These are phyloP conservation scores for Violaceomyces palustris DNA, from an alignment of 1,284 basidiomycete species.

Conservation along the genomic window DNA sequence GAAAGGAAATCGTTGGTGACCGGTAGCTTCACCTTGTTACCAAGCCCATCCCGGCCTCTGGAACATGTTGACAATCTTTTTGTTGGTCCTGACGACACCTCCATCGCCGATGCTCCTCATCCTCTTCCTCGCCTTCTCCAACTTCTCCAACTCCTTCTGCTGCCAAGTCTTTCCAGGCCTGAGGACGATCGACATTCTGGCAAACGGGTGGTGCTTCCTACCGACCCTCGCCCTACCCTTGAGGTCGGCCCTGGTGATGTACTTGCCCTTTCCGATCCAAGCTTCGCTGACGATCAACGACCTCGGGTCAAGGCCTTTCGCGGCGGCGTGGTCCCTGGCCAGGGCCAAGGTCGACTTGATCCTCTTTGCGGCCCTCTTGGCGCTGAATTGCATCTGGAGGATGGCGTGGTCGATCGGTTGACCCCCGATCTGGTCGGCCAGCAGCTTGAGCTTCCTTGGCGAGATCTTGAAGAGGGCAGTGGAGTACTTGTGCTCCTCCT, in stretches of 20 bases:
- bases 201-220: slow-evolving; percentile 70
- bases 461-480: slow-evolving; percentile 90
- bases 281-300: slow-evolving; percentile 80
- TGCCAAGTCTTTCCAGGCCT: slow-evolving; percentile 76
- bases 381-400: slow-evolving; percentile 89
- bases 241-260: slow-evolving; percentile 69
- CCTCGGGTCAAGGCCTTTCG: slow-evolving; percentile 70
- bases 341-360: slow-evolving; percentile 82
- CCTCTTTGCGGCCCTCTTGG: slow-evolving; percentile 78
- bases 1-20: no score
- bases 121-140: slow-evolving; percentile 66
- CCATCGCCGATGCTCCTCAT: slow-evolving; percentile 70
- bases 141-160: slow-evolving; percentile 64
- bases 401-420: slow-evolving; percentile 72
- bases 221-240: slow-evolving; percentile 80
- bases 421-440: slow-evolving; percentile 73
- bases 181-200: slow-evolving; percentile 72
- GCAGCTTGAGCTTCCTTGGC: slow-evolving; percentile 81
- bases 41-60: slow-evolving; percentile 48
- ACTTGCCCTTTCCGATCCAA: slow-evolving; percentile 83
- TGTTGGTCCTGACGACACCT: slow-evolving; percentile 36
- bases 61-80: slow-evolving; percentile 38
- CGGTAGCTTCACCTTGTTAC: no score
- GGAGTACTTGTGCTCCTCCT: slow-evolving; percentile 73
- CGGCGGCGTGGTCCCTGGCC: slow-evolving; percentile 79